phyloP scores from a whole-genome alignment of 345 rosid genomes.

The Salix suchowensis region DNA sequence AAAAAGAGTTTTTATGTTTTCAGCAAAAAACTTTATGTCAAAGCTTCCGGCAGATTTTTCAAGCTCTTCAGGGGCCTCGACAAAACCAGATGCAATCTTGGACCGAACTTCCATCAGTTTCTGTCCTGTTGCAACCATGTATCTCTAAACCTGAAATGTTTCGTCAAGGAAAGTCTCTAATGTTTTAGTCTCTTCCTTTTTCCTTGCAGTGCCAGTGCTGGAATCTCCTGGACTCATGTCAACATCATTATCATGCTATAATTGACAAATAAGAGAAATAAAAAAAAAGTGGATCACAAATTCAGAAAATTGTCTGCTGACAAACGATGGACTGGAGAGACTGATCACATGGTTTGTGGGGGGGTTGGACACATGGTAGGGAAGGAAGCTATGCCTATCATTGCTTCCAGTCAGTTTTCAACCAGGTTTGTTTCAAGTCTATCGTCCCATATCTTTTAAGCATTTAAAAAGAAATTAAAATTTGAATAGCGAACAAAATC shows the following conservation, averaged over 20 bases:
- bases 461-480: background rate
- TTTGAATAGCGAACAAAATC: background rate
- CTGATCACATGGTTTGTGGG: too few relatives aligned
- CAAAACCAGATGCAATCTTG: slow-evolving; percentile 54
- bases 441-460: too few relatives aligned
- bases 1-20: slow-evolving; percentile 52
- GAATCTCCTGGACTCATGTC: slow-evolving; percentile 28
- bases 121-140: slow-evolving; percentile 84
- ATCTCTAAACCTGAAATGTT: slow-evolving; percentile 80
- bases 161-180: slow-evolving; percentile 76
- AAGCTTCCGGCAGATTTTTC: slow-evolving; percentile 37
- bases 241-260: slow-evolving; percentile 53
- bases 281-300: background rate
- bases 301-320: background rate
- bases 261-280: background rate
- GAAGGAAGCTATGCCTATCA: background rate
- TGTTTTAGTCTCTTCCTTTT: slow-evolving; percentile 43
- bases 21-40: slow-evolving; percentile 67
- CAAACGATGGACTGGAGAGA: too few relatives aligned
- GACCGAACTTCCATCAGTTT: slow-evolving; percentile 68
- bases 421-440: too few relatives aligned
- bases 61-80: slow-evolving; percentile 42
- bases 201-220: slow-evolving; percentile 16
- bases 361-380: background rate
- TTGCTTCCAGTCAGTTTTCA: background rate